These are phyloP conservation scores for Wallacemonas sp. DNA, from an alignment of 208 protist species.

Conservation along the genomic window DNA sequence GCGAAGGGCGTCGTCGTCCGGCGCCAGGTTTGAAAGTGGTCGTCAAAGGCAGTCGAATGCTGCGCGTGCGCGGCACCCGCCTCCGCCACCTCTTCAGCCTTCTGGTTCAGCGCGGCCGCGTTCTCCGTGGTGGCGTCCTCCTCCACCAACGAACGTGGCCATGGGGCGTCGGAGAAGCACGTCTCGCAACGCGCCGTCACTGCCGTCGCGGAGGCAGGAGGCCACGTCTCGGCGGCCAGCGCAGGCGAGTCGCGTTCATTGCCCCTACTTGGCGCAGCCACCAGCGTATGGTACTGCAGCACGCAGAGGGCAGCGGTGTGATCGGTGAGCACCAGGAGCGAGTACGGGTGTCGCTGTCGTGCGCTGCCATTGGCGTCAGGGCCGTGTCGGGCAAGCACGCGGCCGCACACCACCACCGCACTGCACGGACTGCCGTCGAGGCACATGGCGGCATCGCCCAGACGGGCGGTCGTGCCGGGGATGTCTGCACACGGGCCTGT, in stretches of 20 bases:
- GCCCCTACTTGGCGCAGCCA: too few relatives aligned
- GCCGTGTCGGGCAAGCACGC: slow-evolving; percentile 39
- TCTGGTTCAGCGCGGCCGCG: too few relatives aligned
- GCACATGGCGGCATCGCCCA: slow-evolving; percentile 42
- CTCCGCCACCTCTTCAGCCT: too few relatives aligned
- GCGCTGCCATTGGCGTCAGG: slow-evolving; percentile 25
- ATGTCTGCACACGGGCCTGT: neutral
- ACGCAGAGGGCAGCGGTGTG: slow-evolving; percentile 31
- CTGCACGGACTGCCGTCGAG: slow-evolving; percentile 47
- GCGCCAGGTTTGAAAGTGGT: too few relatives aligned
- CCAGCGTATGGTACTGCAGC: slow-evolving; percentile 26
- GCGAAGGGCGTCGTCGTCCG: too few relatives aligned
- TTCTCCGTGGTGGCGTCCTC: neutral
- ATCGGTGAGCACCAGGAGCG: slow-evolving; percentile 35
- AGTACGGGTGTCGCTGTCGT: slow-evolving; percentile 18
- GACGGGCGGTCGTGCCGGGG: slow-evolving; percentile 15
- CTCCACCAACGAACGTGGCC: neutral
- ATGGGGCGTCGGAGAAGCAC: slow-evolving; percentile 4
- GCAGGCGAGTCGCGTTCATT: too few relatives aligned
- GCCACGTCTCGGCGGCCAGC: too few relatives aligned
- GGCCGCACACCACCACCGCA: slow-evolving; percentile 42
- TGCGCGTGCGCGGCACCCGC: too few relatives aligned
- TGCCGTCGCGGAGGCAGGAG: neutral
- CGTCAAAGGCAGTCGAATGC: too few relatives aligned
- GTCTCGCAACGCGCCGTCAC: neutral